Percentiles rank a stretch among this genome's conserved stretches.
phyloP scores from a whole-genome alignment of 306 rosid species.

The Gillenia trifoliata region DNA sequence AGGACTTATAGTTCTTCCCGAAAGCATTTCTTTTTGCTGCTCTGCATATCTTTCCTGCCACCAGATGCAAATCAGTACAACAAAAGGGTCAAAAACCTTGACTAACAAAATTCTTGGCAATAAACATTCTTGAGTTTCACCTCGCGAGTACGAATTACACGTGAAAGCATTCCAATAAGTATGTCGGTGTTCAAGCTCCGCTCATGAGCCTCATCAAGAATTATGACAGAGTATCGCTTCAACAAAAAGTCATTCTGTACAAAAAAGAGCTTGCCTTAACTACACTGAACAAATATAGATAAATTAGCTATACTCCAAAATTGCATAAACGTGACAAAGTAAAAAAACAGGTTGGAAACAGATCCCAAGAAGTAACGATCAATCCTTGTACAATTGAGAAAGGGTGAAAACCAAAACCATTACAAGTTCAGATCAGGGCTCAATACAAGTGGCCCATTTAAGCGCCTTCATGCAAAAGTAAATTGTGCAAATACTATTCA shows the following conservation, averaged over 20 bases:
- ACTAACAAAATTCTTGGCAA: neutral
- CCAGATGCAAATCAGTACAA: neutral
- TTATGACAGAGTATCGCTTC: constrained; percentile 70
- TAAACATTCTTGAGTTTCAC: constrained; percentile 29
- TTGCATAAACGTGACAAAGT: neutral
- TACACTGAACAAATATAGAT: neutral
- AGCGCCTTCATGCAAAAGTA: neutral
- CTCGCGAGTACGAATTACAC: constrained; percentile 60
- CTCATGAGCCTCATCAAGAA: constrained; percentile 96
- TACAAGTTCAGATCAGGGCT: neutral
- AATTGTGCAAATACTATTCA: neutral
- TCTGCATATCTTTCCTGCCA: constrained; percentile 48
- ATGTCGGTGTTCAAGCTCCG: constrained; percentile 97
- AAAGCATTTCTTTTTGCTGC: constrained; percentile 37
- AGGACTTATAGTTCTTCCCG: constrained; percentile 52
- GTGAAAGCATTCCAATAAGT: constrained; percentile 90
- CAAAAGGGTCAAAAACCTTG: neutral
- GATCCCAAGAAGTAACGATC: neutral
- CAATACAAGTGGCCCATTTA: neutral
- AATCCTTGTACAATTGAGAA: neutral
- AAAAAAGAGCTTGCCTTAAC: constrained; percentile 3
- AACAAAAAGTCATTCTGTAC: constrained; percentile 74
- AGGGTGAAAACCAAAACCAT: neutral
- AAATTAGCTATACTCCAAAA: neutral
- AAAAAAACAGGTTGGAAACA: neutral